Conservation (phyloP, 2,329 filamentous ascomycete genomes). For the Plectosphaerella plurivora region DNA sequence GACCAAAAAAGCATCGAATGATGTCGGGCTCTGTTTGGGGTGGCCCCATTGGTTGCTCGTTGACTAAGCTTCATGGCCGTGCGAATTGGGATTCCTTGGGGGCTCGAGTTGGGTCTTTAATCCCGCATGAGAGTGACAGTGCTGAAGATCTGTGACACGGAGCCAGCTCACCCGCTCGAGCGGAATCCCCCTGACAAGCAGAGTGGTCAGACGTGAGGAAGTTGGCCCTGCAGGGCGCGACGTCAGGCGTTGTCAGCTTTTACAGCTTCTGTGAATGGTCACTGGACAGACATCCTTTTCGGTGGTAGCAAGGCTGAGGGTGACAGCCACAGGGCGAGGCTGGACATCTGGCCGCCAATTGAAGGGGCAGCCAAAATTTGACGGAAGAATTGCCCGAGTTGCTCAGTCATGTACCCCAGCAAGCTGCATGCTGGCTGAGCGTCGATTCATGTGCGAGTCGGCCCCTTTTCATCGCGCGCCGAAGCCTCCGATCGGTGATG, state of each 20-base stretch:
- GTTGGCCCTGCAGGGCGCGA: neutral
- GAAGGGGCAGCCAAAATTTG: no score
- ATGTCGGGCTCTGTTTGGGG: constrained; percentile 12
- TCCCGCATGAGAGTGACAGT: neutral
- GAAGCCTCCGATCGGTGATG: no score
- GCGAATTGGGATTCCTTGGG: constrained; percentile 4
- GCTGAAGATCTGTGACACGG: neutral
- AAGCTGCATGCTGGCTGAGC: no score
- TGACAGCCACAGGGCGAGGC: no score
- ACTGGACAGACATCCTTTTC: neutral
- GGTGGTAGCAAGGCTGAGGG: neutral
- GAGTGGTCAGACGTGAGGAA: neutral
- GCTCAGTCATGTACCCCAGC: no score
- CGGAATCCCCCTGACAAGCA: neutral
- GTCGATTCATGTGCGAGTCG: no score
- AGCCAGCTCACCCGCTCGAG: neutral
- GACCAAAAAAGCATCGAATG: constrained; percentile 23
- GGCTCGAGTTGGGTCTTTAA: neutral
- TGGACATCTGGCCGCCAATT: no score
- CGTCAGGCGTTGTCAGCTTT: neutral
- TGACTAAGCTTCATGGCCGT: constrained; percentile 16
- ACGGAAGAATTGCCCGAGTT: no score
- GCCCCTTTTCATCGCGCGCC: no score
- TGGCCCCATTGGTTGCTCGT: constrained; percentile 15
- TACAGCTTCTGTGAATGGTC: neutral